These are phyloP conservation scores for Apophysomyces ossiformis DNA, from an alignment of 371 early-diverging fungal species.

Conservation along the genomic window DNA sequence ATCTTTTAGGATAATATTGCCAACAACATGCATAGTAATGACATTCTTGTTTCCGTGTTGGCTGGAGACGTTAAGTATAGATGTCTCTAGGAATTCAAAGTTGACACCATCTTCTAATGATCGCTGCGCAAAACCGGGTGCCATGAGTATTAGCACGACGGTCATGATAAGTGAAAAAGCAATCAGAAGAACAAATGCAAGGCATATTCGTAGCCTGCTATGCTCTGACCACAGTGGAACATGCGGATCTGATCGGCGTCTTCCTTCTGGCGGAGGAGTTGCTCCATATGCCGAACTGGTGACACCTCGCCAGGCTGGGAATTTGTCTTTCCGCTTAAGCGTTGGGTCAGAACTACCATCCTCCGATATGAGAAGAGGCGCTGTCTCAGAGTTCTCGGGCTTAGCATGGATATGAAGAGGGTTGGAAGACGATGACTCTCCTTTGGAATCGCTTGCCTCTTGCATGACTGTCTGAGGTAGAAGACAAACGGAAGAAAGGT, in stretches of 20 bases:
- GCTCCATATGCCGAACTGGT: constrained; percentile 12
- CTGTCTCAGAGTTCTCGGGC: constrained; percentile 1
- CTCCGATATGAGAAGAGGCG: not conserved
- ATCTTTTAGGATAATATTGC: constrained; percentile 33
- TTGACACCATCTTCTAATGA: constrained; percentile 36
- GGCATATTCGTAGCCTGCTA: constrained; percentile 18
- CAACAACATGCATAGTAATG: constrained; percentile 48
- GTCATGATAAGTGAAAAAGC: constrained; percentile 17
- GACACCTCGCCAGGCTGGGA: constrained; percentile 4
- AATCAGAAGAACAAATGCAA: constrained; percentile 20
- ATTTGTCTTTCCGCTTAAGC: constrained; percentile 4
- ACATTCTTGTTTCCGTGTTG: constrained; percentile 19
- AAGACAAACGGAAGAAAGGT: not conserved
- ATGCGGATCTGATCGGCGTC: not conserved
- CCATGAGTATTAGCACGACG: constrained; percentile 31
- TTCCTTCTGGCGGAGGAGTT: constrained; percentile 7
- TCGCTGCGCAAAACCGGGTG: constrained; percentile 54
- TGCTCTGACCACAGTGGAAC: not conserved
- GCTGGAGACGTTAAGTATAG: constrained; percentile 39
- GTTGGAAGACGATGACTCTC: constrained; percentile 1
- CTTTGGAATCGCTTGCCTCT: constrained; percentile 5
- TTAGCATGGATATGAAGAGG: not conserved
- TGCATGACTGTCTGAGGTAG: not conserved
- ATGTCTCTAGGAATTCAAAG: constrained; percentile 39
- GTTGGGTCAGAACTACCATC: not conserved